Conservation (phyloP, 108 stramenopile genomes). For the Nitzschia inconspicua region DNA sequence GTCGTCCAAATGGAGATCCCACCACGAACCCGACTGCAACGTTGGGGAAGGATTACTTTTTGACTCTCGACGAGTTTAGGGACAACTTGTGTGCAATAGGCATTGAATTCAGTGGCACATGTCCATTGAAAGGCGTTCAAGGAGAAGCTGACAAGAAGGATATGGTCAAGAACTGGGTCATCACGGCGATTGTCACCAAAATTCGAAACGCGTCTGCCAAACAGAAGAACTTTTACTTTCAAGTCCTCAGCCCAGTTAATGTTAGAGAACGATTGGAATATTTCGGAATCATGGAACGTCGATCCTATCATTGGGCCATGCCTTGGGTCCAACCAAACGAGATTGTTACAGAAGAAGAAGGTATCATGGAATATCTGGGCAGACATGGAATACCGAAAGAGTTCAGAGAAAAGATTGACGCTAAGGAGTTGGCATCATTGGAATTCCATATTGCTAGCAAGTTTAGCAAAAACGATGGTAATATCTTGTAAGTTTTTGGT, state of each 20-base stretch:
- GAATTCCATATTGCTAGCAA: not conserved
- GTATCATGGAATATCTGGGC: slow-evolving; percentile 1
- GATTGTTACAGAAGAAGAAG: too few species aligned
- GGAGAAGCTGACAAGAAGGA: too few species aligned
- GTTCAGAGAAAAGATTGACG: not conserved
- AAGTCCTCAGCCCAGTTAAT: too few species aligned
- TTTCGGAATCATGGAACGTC: too few species aligned
- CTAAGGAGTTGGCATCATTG: not conserved
- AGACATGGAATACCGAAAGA: not conserved
- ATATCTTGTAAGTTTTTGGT: not conserved
- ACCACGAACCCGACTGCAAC: not conserved
- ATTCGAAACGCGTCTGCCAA: too few species aligned
- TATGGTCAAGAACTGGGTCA: too few species aligned
- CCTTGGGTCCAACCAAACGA: too few species aligned
- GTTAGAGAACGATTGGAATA: too few species aligned
- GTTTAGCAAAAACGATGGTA: not conserved
- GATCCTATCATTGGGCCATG: too few species aligned
- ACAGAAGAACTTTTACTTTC: too few species aligned
- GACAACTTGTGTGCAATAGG: slow-evolving; percentile 3
- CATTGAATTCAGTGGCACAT: not conserved
- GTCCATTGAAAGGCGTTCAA: too few species aligned
- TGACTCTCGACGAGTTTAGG: not conserved
- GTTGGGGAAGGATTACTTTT: slow-evolving; percentile 5
- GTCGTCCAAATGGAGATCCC: slow-evolving; percentile 4
- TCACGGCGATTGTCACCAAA: too few species aligned